Evolutionary conservation across 169 alveolate genomes (phyloP).

Genomic region (Cryptosporidium sp.): DNA sequence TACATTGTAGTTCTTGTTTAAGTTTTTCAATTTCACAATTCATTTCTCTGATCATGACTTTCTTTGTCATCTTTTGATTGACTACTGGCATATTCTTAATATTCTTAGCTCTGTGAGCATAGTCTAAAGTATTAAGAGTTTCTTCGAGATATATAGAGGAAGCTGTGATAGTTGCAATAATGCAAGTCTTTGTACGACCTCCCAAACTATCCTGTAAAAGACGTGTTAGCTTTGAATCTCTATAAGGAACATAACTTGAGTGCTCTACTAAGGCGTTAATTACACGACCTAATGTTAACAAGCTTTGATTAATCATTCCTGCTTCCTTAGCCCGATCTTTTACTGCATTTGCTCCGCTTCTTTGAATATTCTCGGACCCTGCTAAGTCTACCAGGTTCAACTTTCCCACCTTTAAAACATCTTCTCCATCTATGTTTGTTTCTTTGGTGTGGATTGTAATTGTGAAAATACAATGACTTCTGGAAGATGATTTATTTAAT

Average conservation of each 20-base stretch:
- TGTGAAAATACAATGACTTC: conserved; percentile 92
- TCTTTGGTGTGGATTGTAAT: conserved; percentile 88
- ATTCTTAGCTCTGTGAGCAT: conserved; percentile 93
- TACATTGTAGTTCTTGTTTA: conserved; percentile 77
- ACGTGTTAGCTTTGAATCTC: conserved; percentile 96
- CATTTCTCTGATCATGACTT: conserved; percentile 82
- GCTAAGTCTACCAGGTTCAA: conserved; percentile 96
- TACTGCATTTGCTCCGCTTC: conserved; percentile 89
- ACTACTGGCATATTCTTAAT: conserved; percentile 91
- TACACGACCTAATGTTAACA: conserved; percentile 91
- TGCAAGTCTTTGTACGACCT: conserved; percentile 95
- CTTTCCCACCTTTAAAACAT: conserved; percentile 88
- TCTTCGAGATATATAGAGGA: conserved; percentile 92
- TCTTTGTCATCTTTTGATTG: conserved; percentile 90
- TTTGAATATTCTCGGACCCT: conserved; percentile 92
- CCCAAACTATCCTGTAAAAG: conserved; percentile 94
- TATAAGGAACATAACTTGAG: conserved; percentile 93
- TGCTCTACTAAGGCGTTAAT: conserved; percentile 90
- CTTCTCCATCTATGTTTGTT: conserved; percentile 86
- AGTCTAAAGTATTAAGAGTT: conserved; percentile 90
- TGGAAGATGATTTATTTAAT: conserved; percentile 88
- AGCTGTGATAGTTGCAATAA: conserved; percentile 93
- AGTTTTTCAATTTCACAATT: conserved; percentile 82
- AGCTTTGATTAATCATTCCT: conserved; percentile 90
- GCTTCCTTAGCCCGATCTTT: conserved; percentile 92